Conservation (phyloP, 2,329 filamentous ascomycete species). For the Cladobotryum protrusum region DNA sequence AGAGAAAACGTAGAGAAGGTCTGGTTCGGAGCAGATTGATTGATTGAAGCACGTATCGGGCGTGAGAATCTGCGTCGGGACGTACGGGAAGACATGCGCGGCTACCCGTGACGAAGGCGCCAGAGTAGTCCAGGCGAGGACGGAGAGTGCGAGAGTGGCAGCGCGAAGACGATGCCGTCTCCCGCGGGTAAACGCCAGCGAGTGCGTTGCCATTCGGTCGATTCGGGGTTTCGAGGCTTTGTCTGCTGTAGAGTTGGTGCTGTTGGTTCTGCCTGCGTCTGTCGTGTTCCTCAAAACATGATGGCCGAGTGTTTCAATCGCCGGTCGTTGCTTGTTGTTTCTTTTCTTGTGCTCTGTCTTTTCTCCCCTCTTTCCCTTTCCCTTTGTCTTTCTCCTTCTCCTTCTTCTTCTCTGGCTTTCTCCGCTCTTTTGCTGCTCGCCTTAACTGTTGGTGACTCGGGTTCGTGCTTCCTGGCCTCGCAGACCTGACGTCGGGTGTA, state of each 20-base stretch:
- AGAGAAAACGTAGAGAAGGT: slow-evolving; percentile 64
- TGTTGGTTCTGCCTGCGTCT: not conserved
- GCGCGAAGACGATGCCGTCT: slow-evolving; percentile 8
- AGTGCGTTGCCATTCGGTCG: slow-evolving; percentile 8
- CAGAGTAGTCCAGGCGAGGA: slow-evolving; percentile 3
- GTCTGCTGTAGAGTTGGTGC: not conserved
- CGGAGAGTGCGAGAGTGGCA: slow-evolving; percentile 3
- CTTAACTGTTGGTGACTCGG: no score
- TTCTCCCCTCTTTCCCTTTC: no score
- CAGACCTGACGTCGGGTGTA: no score
- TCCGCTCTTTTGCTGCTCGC: no score
- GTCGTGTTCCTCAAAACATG: not conserved
- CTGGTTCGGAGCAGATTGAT: slow-evolving; percentile 26
- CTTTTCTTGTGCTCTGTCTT: no score
- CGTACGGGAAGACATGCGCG: slow-evolving; percentile 61
- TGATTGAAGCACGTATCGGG: slow-evolving; percentile 39
- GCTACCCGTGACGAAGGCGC: slow-evolving; percentile 9
- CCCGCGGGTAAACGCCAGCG: slow-evolving; percentile 3
- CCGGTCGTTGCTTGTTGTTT: not conserved
- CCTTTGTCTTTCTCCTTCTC: no score
- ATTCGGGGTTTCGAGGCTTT: not conserved
- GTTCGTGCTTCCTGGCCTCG: no score
- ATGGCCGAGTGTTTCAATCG: not conserved
- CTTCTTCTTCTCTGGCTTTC: no score
- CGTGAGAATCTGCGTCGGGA: slow-evolving; percentile 66